Evolutionary conservation across 192 early-diverging fungal genomes (phyloP).

Genomic region (Backusella sp.): DNA sequence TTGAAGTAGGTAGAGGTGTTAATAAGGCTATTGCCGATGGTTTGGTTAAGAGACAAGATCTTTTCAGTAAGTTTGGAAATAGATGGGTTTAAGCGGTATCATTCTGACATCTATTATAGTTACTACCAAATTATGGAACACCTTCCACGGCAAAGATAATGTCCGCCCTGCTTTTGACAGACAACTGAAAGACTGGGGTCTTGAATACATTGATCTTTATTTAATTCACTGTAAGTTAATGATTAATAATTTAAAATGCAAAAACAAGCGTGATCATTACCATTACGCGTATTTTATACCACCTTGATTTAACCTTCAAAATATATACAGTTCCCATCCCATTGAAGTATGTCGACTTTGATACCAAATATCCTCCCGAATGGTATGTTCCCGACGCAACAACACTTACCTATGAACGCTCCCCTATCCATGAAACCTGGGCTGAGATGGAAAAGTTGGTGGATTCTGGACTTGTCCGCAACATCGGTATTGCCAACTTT

Average conservation of each 20-base stretch:
- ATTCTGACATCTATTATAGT: constrained; percentile 16
- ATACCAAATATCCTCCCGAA: constrained; percentile 44
- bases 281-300: not conserved
- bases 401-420: constrained; percentile 37
- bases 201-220: constrained; percentile 67
- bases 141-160: constrained; percentile 54
- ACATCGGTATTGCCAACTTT: constrained; percentile 77
- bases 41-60: constrained; percentile 53
- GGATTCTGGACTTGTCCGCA: constrained; percentile 48
- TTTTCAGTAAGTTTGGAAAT: constrained; percentile 36
- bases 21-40: constrained; percentile 47
- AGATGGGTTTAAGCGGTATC: not conserved
- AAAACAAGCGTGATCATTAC: not conserved
- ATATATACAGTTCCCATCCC: constrained; percentile 37
- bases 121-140: constrained; percentile 61
- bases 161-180: constrained; percentile 53
- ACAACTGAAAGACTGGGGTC: constrained; percentile 49
- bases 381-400: constrained; percentile 34
- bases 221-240: constrained; percentile 59
- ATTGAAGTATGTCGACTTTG: constrained; percentile 50
- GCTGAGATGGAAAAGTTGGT: constrained; percentile 71
- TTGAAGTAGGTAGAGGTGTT: constrained; percentile 60
- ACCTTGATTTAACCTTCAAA: not conserved
- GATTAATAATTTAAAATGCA: not conserved
- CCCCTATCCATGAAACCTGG: constrained; percentile 65